Evolutionary conservation across 2,329 filamentous ascomycete species (phyloP), one percentile per base, ranked within the genome.

Genomic region (Monosporascus sp.): DNA sequence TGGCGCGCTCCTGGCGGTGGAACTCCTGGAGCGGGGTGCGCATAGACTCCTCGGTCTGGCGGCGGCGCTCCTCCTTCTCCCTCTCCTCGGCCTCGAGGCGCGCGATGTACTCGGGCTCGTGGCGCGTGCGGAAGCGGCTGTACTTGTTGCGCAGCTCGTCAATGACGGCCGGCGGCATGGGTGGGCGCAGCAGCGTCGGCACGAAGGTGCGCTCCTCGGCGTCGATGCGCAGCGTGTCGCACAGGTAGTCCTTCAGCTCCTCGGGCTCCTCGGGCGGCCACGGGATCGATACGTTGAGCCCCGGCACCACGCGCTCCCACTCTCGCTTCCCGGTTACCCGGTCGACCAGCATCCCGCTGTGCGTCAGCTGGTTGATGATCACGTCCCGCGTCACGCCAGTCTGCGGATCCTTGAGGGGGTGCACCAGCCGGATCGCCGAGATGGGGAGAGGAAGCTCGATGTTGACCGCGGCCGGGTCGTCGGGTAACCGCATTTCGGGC

Each of bases 71-170:
- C 65, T 75, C 72, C 68, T 71, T 69, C 56, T 68, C 72, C 27
- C 64, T 66, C 44, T 82, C 85, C 67, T 86, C 79, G 54, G 76
- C 72, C 68, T 83, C 76, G 76, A 85, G 86, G 71, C 76, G 73
- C 59, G 76, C 76, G 50, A 92, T 70, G 67, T 87, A 96, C 68
- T 86, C 87, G 46, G 81, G 74, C 57, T 91, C 88, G 73, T 96
- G 90, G 47, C 89, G 79, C 50, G 85, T 90, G 65, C 91, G 80
- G 82, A 92, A 94, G 63, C 81, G 83, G 61, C 86, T 89, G 79
- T 86, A 96, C 68, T 85, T 87, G 75, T 88, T 87, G 66, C 91
- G 81, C 66, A 97, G 77, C 76, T 97, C 93, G 68, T 96, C 85
- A 59, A 96, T 80, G 38, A 97, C 81, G n/a, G 72, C 74, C 31